Evolutionary conservation across 2,329 filamentous ascomycete species (phyloP).

Genomic region (Penicillium paneum): DNA sequence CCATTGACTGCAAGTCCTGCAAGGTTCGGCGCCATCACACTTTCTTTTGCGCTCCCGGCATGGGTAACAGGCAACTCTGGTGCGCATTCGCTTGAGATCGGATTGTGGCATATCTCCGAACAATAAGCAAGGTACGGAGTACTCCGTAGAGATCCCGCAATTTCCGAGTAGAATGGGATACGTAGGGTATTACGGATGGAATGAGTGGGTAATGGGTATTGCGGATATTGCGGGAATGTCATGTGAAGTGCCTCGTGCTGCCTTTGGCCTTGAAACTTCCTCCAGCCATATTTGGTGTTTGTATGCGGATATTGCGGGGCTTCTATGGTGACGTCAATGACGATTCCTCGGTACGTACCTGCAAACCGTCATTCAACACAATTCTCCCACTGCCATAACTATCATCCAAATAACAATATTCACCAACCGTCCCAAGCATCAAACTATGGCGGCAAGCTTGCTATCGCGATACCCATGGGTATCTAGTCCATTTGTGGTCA

Average conservation of each 20-base stretch:
- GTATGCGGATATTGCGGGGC: neutral
- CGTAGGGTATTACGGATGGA: neutral
- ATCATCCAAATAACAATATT: neutral
- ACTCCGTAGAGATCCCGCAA: constrained; percentile 1
- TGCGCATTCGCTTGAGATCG: constrained; percentile 23
- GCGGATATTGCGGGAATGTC: neutral
- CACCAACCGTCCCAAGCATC: neutral
- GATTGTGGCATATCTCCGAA: neutral
- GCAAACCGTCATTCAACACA: neutral
- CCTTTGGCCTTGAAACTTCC: neutral
- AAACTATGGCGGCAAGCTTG: constrained; percentile 17
- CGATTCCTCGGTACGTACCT: neutral
- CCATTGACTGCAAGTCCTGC: constrained; percentile 28
- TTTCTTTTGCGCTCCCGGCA: constrained; percentile 32
- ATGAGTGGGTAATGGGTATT: neutral
- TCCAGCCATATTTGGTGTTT: neutral
- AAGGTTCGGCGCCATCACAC: constrained; percentile 28
- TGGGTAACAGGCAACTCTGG: constrained; percentile 27
- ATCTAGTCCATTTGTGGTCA: constrained; percentile 57
- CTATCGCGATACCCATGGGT: constrained; percentile 57
- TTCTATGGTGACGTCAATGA: neutral
- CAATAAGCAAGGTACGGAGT: neutral
- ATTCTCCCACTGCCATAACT: neutral
- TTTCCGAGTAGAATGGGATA: neutral
- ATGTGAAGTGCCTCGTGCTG: too few species aligned